Base-by-base conservation (phyloP, 805 yeast species). In the Wickerhamiella lipophila region DNA sequence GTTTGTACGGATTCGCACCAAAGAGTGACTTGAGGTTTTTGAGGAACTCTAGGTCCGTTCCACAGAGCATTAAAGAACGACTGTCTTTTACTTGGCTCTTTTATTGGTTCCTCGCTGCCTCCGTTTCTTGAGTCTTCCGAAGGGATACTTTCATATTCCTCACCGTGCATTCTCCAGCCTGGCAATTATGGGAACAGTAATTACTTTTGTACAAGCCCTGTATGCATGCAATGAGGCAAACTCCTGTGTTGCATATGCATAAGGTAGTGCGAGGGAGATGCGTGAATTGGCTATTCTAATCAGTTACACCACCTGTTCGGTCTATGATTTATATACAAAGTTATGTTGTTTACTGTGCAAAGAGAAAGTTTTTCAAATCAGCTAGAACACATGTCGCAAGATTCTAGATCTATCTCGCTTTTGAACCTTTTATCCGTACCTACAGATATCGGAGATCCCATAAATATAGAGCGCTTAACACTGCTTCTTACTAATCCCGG, bases 301-400 rank as follows among this genome's bases (percentile, higher is more conserved):
- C n/a, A n/a, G n/a, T n/a, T n/a, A n/a, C n/a, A n/a, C n/a, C n/a
- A n/a, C n/a, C n/a, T n/a, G n/a, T n/a, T n/a, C n/a, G n/a, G n/a
- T n/a, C n/a, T n/a, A n/a, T n/a, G n/a, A n/a, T n/a, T n/a, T n/a
- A n/a, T n/a, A n/a, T n/a, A n/a, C n/a, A n/a, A n/a, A n/a, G n/a
- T n/a, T n/a, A n/a, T 29, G 26, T 8, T 23, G 26, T 23, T 23
- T 5, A 23, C 7, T 23, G 8, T 23, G 26, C 8, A 23, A n/a
- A n/a, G n/a, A n/a, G n/a, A n/a, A n/a, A n/a, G n/a, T n/a, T 23
- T 18, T 21, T 11, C 6, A 11, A 19, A 36, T 36, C 27, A 46
- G 9, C 43, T 40, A 2, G 50, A 35, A 39, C 53, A 50, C 23
- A 51, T 29, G 30, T 53, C 51, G 22, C 54, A 53, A n/a, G 43